Evolutionary conservation across 1,284 basidiomycete species (phyloP).

Genomic region (Papiliotrema flavescens): DNA sequence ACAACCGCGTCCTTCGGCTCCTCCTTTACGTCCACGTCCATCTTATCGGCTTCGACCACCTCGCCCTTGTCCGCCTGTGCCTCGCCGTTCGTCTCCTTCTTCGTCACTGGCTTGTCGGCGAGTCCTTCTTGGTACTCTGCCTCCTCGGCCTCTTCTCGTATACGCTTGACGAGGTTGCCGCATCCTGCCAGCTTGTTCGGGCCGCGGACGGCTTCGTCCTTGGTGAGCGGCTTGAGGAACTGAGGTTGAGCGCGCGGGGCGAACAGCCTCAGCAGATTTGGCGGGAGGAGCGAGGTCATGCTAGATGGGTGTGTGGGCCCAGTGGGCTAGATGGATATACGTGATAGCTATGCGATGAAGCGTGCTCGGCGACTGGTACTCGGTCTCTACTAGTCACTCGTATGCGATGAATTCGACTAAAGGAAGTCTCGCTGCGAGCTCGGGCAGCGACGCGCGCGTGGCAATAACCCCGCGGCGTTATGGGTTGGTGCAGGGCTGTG

Average conservation of each 20-base stretch:
- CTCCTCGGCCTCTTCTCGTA: constrained; percentile 71
- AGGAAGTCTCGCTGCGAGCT: too few species aligned
- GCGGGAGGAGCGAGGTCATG: constrained; percentile 79
- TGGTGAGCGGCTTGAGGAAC: constrained; percentile 76
- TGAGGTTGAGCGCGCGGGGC: constrained; percentile 82
- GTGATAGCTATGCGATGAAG: neutral
- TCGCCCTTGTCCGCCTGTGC: neutral
- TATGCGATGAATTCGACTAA: too few species aligned
- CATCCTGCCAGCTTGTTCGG: constrained; percentile 71
- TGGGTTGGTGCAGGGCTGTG: too few species aligned
- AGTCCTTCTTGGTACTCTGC: constrained; percentile 45
- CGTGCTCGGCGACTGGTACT: too few species aligned
- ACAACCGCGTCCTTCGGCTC: neutral
- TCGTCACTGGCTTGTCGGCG: constrained; percentile 45
- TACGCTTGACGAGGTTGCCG: constrained; percentile 63
- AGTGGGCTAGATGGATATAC: neutral
- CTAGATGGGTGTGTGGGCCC: constrained; percentile 1
- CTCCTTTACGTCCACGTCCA: constrained; percentile 25
- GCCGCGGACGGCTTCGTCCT: constrained; percentile 69
- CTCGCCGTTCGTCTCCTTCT: constrained; percentile 4
- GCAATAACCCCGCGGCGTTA: too few species aligned
- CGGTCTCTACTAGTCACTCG: too few species aligned
- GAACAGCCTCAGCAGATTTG: constrained; percentile 90
- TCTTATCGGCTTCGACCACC: constrained; percentile 4
- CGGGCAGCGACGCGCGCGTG: too few species aligned